Evolutionary conservation across 352 stramenopile genomes (phyloP).

Genomic region (Globisporangium apiculatum): DNA sequence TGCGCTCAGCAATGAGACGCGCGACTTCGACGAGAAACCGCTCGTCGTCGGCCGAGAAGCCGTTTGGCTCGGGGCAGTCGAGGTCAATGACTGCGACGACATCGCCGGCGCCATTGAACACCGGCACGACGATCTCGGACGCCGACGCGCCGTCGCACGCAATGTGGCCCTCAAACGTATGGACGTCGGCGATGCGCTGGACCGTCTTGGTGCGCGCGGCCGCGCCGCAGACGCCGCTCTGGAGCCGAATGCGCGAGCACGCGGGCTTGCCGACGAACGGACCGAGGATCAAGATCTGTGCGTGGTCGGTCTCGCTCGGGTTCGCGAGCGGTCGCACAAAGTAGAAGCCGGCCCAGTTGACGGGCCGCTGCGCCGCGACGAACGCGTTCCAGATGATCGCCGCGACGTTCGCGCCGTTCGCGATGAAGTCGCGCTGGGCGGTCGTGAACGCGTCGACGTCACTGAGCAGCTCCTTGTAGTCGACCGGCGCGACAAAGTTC

Average conservation of each 20-base stretch:
- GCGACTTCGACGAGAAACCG: conserved; percentile 57
- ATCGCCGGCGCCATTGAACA: conserved; percentile 54
- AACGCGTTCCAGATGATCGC: conserved; percentile 83
- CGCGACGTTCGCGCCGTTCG: conserved; percentile 75
- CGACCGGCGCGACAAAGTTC: conserved; percentile 53
- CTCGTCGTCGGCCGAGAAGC: conserved; percentile 68
- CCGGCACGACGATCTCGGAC: conserved; percentile 76
- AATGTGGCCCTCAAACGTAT: conserved; percentile 76
- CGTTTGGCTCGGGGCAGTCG: conserved; percentile 61
- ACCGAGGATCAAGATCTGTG: conserved; percentile 62
- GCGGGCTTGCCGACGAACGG: conserved; percentile 80
- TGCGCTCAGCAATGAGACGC: conserved; percentile 42
- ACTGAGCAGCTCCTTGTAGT: conserved; percentile 52
- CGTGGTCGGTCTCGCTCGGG: conserved; percentile 42
- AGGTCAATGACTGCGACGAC: conserved; percentile 74
- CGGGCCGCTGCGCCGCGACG: conserved; percentile 37
- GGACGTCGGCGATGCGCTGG: conserved; percentile 70
- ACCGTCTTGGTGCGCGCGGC: conserved; percentile 53
- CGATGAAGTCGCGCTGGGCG: conserved; percentile 67
- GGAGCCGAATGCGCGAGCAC: conserved; percentile 71
- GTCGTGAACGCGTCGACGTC: conserved; percentile 60
- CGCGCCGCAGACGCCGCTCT: conserved; percentile 67
- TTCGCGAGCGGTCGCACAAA: conserved; percentile 59
- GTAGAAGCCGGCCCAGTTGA: conserved; percentile 85
- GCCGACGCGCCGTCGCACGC: conserved; percentile 72